Conservation (phyloP, 306 rosid genomes). For the Castanea mollissima region DNA sequence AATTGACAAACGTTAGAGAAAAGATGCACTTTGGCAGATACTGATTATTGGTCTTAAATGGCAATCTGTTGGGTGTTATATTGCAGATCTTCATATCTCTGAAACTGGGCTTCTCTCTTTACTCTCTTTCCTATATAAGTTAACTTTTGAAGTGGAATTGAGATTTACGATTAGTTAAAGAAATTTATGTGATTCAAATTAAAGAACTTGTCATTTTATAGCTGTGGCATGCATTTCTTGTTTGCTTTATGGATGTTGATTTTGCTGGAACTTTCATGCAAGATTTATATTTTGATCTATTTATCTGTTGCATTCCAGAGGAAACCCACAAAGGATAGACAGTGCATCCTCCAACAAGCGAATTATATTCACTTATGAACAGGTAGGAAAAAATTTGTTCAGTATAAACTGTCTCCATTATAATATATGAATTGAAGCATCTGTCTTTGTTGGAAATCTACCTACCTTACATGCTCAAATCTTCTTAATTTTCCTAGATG, state of each 20-base stretch:
- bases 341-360: slow-evolving; percentile 84
- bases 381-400: slow-evolving; percentile 42
- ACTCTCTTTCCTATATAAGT: too few species aligned
- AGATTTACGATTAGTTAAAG: not conserved
- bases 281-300: slow-evolving; percentile 13
- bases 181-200: not conserved
- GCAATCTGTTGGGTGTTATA: slow-evolving; percentile 14
- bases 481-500: not conserved
- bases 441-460: not conserved
- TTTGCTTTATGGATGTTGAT: slow-evolving; percentile 12
- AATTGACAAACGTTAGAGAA: not conserved
- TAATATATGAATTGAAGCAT: not conserved
- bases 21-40: not conserved
- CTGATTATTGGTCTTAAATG: slow-evolving; percentile 4
- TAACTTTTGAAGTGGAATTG: not conserved
- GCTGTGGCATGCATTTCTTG: not conserved
- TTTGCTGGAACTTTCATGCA: not conserved
- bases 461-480: not conserved
- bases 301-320: slow-evolving; percentile 49
- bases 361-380: slow-evolving; percentile 83
- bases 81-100: not conserved
- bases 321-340: slow-evolving; percentile 98
- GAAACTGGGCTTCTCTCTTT: too few species aligned
- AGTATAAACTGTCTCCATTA: not conserved
- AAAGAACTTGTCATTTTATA: not conserved